Base-by-base conservation (phyloP, 352 stramenopile species). In the Phytophthora sansomeana region DNA sequence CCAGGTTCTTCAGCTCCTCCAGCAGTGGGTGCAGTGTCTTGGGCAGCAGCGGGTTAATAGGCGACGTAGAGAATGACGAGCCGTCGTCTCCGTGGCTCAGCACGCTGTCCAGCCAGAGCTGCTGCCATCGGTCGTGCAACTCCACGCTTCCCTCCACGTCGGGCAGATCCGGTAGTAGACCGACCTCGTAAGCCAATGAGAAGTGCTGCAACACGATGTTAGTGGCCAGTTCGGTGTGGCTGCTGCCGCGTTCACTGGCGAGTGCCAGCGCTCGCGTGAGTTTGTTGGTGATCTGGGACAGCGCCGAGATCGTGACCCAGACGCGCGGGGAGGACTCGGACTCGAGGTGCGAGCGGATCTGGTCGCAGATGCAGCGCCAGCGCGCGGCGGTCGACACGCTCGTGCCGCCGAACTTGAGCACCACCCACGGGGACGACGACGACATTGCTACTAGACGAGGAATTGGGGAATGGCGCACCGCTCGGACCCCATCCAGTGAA, bases 361-460 rank as follows among this genome's bases (percentile, higher is more conserved):
- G 87, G 26, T 81, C 65, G 62, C 85, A 93, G 56, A 97, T 96
- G 65, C 80, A 85, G 32, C 69, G 80, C 88, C 89, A 97, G 51
- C 85, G 85, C 56, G 74, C 74, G 11, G 78, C 78, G 6, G 85
- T 95, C 10, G 87, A 94, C 49, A 97, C 90, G 62, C 87, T 96
- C 36, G 90, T 97, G 72, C 90, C 90, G 49, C 90, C 90, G 49
- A 97, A 97, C 72, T 97, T 97, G 70, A 95, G 86, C 67, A 97
- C 90, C 36, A 96, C 78, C 90, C 90, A 97, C 29, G 66, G 50
- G 28, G 47, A 67, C 9, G 59, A 53, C 26, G 62, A 52, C 7
- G 53, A 28, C 44, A 71, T 72, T 28, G 16, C 33, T 29, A 36
- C 33, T 50, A 38, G n/a, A n/a, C 28, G 30, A 58, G 28, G 38